Base-by-base conservation (phyloP, 2,329 filamentous ascomycete genomes). In the Penicillium psychrosexuale region DNA sequence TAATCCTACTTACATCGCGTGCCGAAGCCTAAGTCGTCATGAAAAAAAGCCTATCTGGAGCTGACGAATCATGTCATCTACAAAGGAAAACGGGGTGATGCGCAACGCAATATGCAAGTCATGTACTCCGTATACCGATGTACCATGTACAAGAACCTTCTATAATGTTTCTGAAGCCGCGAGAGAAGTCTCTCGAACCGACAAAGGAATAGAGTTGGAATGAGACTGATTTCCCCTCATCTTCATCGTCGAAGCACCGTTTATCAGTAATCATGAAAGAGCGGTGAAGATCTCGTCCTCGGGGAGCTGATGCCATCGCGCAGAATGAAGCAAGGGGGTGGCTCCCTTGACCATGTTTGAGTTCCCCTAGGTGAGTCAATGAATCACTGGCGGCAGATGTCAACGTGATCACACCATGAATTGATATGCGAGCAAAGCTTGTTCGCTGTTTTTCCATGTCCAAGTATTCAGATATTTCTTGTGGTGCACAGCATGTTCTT, bases 281-380 rank as follows among this genome's bases (percentile, higher is more conserved):
- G 62, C 62, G 62, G 62, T 65, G 62, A 59, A 53, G 48, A 42
- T 34, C 17, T 42, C 46, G 36, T 42, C 50, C 31, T 27, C 38
- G 37, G 49, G 40, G 13, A 47, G 39, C 53, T 61, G 60, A 63
- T 65, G 61, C 48, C 58, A 55, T 55, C 62, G 46, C 48, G 57
- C 61, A 59, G 54, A 61, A n/a, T 6, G 31, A 56, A 38, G 60
- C 59, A 53, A 60, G 60, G 61, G 62, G 61, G 60, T 27, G 13
- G 38, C 39, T 49, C 52, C 46, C 46, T 51, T 51, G 52, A 55
- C 34, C 34, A 34, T 30, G 19, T n/a, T 28, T 13, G 22, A 28
- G 9, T 44, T 44, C n/a, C 34, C 47, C 46, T 27, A 40, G 12
- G 22, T 39, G 1, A 28, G 33, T 50, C 8, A 27, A 28, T 19